Percentiles rank a stretch among this genome's conserved stretches.
Evolutionary conservation across 2,329 filamentous ascomycete species (phyloP).

Genomic region (Epicoccum nigrum): DNA sequence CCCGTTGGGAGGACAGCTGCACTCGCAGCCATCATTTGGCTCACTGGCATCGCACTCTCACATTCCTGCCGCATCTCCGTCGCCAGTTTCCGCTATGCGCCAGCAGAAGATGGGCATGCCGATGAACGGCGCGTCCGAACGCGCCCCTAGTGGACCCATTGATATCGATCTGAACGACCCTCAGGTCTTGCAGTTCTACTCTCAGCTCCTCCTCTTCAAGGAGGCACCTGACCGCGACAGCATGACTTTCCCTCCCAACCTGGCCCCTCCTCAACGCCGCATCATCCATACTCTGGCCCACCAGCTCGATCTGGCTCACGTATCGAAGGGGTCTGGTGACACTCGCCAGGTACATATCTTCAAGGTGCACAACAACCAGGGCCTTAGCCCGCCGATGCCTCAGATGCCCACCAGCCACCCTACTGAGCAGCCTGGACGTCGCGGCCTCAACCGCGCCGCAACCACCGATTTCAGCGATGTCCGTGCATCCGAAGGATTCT

Average conservation of each 20-base stretch:
- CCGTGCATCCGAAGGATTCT: constrained; percentile 74
- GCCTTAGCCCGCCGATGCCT: constrained; percentile 67
- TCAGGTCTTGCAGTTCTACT: constrained; percentile 84
- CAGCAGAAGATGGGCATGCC: constrained; percentile 53
- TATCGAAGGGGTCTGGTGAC: constrained; percentile 86
- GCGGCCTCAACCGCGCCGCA: constrained; percentile 89
- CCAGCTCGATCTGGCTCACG: constrained; percentile 89
- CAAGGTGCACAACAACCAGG: constrained; percentile 66
- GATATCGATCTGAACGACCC: constrained; percentile 93
- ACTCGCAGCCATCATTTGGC: constrained; percentile 85
- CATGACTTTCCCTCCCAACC: constrained; percentile 79
- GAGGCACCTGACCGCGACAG: constrained; percentile 78
- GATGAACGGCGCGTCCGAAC: constrained; percentile 11
- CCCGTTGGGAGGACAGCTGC: constrained; percentile 70
- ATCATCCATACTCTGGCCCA: constrained; percentile 94
- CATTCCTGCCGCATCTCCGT: constrained; percentile 68
- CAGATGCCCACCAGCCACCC: constrained; percentile 66
- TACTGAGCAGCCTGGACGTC: constrained; percentile 73
- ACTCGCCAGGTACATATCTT: constrained; percentile 90
- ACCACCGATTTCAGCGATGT: constrained; percentile 94
- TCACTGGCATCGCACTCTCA: constrained; percentile 71
- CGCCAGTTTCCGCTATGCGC: constrained; percentile 66
- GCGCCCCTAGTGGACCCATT: constrained; percentile 37
- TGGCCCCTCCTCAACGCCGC: constrained; percentile 83
- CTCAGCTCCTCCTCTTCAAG: constrained; percentile 87